Evolutionary conservation across 768 basidiomycete genomes (phyloP), one percentile per base, ranked within the genome.

Genomic region (Russula compacta): DNA sequence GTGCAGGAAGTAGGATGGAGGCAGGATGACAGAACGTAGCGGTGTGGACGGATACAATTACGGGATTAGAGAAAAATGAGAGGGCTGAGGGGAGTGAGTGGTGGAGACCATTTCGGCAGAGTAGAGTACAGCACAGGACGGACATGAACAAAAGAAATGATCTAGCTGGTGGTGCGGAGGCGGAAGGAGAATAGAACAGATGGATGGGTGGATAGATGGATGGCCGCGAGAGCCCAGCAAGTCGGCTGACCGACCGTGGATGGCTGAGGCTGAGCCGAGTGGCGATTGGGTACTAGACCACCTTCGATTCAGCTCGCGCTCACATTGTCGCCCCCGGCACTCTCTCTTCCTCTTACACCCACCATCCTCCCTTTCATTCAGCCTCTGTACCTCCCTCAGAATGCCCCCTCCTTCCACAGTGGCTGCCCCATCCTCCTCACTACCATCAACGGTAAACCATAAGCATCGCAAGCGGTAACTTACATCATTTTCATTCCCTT

Each of bases 381-480:
- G 6, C 48, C 19, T 29, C 53, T 35, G 5, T n/a, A 17, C n/a
- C 15, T 46, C 56, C 12, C 32, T 46, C 33, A 58, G 40, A 38
- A 63, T 58, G 57, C 40, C 52, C 39, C 46, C 61, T 21, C 36
- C 52, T 12, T 42, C 56, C 11, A 21, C 44, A 0, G 6, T 61
- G 17, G 29, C 35, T 21, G 36, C 52, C 12, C 52, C 21, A 7
- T 32, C 47, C 12, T 33, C 61, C 10, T 53, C 61, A n/a, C 21
- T 53, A 15, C 32, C 56, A 24, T 48, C 61, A 24, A 49, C 59
- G 15, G 36, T 38, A n/a, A 38, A 8, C 52, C 33, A 63, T 42
- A 63, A 43, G 40, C 61, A 58, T 58, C 61, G 61, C 61, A 63
- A 63, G 47, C 61, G 61, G 61, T 63, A 63, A 57, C 60, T 24